Conservation (phyloP, 306 rosid species). For the Nissolia schottii region DNA sequence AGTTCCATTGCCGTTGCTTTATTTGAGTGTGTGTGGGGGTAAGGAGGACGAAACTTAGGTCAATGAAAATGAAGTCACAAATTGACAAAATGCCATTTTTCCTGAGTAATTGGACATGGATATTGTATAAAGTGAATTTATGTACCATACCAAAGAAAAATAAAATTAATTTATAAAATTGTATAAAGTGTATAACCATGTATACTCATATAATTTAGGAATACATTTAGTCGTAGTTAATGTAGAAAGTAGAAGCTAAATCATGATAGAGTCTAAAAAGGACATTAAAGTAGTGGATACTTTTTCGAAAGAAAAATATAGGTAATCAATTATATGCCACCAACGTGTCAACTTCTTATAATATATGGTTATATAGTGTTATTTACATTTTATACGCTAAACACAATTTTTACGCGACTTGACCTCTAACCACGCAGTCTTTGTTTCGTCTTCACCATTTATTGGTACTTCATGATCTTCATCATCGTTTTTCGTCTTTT, state of each 20-base stretch:
- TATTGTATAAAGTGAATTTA: background rate
- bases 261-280: background rate
- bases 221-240: background rate
- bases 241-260: background rate
- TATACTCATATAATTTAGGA: background rate
- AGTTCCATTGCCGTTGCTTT: background rate
- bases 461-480: too few species aligned
- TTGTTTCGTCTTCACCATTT: too few species aligned
- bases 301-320: too few species aligned
- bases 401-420: too few species aligned
- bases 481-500: too few species aligned
- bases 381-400: too few species aligned
- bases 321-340: too few species aligned
- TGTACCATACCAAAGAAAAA: background rate
- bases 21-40: background rate
- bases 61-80: background rate
- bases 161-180: too few species aligned
- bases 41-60: background rate
- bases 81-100: conserved; percentile 1
- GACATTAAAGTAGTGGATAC: background rate
- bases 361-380: too few species aligned
- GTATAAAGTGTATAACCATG: background rate
- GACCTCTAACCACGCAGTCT: too few species aligned
- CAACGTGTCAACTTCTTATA: too few species aligned
- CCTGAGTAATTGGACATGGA: too few species aligned